These are phyloP conservation scores for Aegilops speltoides DNA, from an alignment of 176 grass and related monocot species.

Conservation along the genomic window DNA sequence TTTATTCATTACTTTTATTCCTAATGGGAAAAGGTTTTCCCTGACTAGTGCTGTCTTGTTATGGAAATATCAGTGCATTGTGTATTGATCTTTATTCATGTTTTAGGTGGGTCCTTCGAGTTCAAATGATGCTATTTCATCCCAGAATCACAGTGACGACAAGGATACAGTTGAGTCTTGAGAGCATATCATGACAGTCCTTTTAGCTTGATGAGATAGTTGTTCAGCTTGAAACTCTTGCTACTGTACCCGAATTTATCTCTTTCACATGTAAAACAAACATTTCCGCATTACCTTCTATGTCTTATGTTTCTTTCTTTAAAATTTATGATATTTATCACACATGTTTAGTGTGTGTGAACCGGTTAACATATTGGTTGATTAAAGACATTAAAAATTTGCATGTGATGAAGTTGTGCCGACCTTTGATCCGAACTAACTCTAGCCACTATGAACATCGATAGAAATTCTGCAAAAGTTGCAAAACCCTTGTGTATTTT, in stretches of 20 bases:
- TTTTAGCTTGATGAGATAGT: background rate
- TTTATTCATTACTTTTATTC: background rate
- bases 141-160: background rate
- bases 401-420: background rate
- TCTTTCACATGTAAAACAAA: background rate
- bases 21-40: background rate
- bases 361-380: background rate
- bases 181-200: background rate
- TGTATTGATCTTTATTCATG: background rate
- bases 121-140: background rate
- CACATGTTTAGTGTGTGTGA: background rate
- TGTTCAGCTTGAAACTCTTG: background rate
- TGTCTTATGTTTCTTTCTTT: background rate
- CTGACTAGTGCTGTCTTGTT: background rate
- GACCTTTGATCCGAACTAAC: background rate
- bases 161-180: background rate
- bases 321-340: background rate
- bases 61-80: background rate
- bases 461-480: too few relatives aligned
- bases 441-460: too few relatives aligned
- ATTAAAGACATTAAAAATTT: background rate
- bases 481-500: too few relatives aligned
- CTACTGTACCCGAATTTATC: background rate
- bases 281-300: background rate
- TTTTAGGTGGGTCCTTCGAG: background rate